Percentiles rank a stretch among this genome's conserved stretches.
Conservation (phyloP, 2,329 filamentous ascomycete genomes). For the Epichloe bromicola region DNA sequence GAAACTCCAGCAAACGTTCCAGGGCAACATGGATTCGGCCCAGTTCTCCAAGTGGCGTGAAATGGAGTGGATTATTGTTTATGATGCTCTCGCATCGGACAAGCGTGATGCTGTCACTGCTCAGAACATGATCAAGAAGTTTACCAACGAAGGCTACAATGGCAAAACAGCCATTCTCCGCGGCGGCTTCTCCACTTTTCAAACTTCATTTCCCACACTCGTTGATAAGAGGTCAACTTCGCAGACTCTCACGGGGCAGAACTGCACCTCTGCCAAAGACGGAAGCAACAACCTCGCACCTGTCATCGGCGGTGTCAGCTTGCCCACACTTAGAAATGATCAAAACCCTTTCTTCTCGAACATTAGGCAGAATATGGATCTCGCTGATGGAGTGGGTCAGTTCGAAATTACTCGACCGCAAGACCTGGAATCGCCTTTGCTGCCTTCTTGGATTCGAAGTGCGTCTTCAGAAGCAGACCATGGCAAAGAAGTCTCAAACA, state of each 20-base stretch:
- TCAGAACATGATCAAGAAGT: slow-evolving; percentile 86
- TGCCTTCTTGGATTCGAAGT: slow-evolving; percentile 67
- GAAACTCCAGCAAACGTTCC: slow-evolving; percentile 80
- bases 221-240: slow-evolving; percentile 40
- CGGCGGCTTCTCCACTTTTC: slow-evolving; percentile 70
- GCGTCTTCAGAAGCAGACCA: slow-evolving; percentile 55
- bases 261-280: slow-evolving; percentile 14
- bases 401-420: slow-evolving; percentile 41
- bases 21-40: slow-evolving; percentile 52
- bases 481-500: slow-evolving; percentile 69
- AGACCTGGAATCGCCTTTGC: slow-evolving; percentile 31
- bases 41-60: slow-evolving; percentile 67
- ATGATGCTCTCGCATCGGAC: slow-evolving; percentile 66
- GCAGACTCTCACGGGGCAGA: slow-evolving; percentile 9
- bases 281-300: slow-evolving; percentile 39
- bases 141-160: slow-evolving; percentile 67
- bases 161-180: slow-evolving; percentile 64
- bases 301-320: slow-evolving; percentile 78
- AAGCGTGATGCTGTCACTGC: slow-evolving; percentile 70
- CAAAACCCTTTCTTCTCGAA: slow-evolving; percentile 90
- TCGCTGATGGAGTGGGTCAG: slow-evolving; percentile 86
- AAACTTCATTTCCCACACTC: slow-evolving; percentile 48
- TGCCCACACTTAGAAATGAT: slow-evolving; percentile 56
- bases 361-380: slow-evolving; percentile 91
- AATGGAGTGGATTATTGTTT: slow-evolving; percentile 69